phyloP scores from a whole-genome alignment of 371 early-diverging fungal genomes.

The Apophysomyces variabilis region DNA sequence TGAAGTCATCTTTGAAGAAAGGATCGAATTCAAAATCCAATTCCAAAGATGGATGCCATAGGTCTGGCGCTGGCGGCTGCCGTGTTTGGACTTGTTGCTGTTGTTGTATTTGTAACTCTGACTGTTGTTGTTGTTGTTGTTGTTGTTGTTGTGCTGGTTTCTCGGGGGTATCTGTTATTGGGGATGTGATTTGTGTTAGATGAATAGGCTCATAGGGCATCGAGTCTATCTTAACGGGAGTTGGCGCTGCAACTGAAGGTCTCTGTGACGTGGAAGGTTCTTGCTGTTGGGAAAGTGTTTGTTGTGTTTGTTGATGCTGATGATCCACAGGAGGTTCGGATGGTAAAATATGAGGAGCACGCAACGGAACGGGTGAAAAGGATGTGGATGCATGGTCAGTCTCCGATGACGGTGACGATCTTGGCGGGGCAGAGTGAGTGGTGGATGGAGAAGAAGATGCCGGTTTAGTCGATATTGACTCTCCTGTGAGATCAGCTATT shows the following conservation, averaged over 20 bases:
- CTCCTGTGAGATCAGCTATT: constrained; percentile 21
- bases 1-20: constrained; percentile 43
- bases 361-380: constrained; percentile 2
- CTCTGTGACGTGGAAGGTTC: too few species aligned
- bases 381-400: neutral
- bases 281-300: neutral
- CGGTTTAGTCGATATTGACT: constrained; percentile 15
- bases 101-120: constrained; percentile 13
- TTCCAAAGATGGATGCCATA: constrained; percentile 8
- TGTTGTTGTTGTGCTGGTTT: constrained; percentile 6
- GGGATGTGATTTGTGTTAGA: neutral
- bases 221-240: too few species aligned
- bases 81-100: constrained; percentile 7
- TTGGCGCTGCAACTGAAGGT: too few species aligned
- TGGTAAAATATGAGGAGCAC: constrained; percentile 7
- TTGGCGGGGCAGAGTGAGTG: neutral
- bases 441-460: constrained; percentile 5
- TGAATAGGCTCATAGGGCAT: too few species aligned
- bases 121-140: neutral
- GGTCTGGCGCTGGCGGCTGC: constrained; percentile 3
- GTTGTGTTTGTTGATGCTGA: constrained; percentile 2
- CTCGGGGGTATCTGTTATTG: constrained; percentile 5
- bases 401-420: constrained; percentile 10
- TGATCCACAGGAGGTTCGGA: constrained; percentile 18
- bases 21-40: constrained; percentile 34